Percentiles rank a stretch among this genome's conserved stretches.
phyloP scores from a whole-genome alignment of 345 rosid species.

The Gossypium arboreum region DNA sequence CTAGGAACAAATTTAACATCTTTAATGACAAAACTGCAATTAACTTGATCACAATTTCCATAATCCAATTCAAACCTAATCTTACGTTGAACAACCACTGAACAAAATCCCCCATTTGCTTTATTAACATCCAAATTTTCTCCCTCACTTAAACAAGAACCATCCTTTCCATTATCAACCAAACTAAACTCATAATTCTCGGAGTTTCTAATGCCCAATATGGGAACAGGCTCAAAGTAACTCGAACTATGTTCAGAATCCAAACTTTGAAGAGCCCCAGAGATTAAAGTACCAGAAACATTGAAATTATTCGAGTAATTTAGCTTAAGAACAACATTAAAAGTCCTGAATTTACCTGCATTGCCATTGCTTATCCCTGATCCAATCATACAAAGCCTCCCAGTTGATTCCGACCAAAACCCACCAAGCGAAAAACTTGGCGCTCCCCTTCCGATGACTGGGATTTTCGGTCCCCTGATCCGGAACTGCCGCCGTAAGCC shows the following conservation, averaged over 20 bases:
- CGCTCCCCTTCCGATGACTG: slow-evolving; percentile 24
- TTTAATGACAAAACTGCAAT: slow-evolving; percentile 43
- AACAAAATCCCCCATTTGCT: slow-evolving; percentile 39
- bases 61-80: slow-evolving; percentile 44
- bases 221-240: slow-evolving; percentile 49
- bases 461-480: slow-evolving; percentile 51
- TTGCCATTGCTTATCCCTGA: slow-evolving; percentile 33
- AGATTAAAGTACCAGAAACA: slow-evolving; percentile 54
- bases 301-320: slow-evolving; percentile 41
- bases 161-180: slow-evolving; percentile 31
- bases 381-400: slow-evolving; percentile 86
- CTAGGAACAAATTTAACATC: slow-evolving; percentile 30
- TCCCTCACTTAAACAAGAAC: slow-evolving; percentile 27
- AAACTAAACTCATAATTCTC: slow-evolving; percentile 50
- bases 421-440: slow-evolving; percentile 51
- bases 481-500: slow-evolving; percentile 34
- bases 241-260: slow-evolving; percentile 25
- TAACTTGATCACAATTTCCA: slow-evolving; percentile 35
- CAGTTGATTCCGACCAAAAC: slow-evolving; percentile 65
- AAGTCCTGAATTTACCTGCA: slow-evolving; percentile 29
- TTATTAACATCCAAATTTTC: slow-evolving; percentile 33
- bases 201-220: slow-evolving; percentile 49
- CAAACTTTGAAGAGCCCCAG: slow-evolving; percentile 56
- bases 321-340: slow-evolving; percentile 55
- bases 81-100: slow-evolving; percentile 24